These are phyloP conservation scores for Lactarius pseudohatsudake DNA, from an alignment of 768 basidiomycete genomes.

Conservation along the genomic window DNA sequence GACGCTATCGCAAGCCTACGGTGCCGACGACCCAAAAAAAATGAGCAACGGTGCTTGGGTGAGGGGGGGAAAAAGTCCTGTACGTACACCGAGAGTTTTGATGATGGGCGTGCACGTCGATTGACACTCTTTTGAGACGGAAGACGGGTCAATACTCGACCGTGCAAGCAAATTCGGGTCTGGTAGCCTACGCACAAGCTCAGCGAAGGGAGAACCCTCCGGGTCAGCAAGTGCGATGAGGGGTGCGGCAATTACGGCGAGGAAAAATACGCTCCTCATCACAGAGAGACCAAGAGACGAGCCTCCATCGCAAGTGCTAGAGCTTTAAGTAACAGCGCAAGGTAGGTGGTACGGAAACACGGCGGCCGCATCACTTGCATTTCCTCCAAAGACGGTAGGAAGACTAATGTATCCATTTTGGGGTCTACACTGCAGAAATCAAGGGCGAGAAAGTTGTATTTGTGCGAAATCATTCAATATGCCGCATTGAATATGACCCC, in stretches of 20 bases:
- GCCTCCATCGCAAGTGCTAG: not conserved
- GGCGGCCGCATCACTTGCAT: not conserved
- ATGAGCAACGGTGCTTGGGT: not conserved
- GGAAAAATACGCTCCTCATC: slow-evolving; percentile 3
- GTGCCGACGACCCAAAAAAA: not conserved
- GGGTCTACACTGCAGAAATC: not conserved
- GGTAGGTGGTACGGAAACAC: not conserved
- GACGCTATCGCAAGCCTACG: not conserved
- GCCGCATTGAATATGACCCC: not conserved
- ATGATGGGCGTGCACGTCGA: slow-evolving; percentile 8
- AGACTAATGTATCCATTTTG: not conserved
- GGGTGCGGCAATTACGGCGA: not conserved
- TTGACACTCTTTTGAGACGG: slow-evolving; percentile 7
- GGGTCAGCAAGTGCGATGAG: slow-evolving; percentile 3
- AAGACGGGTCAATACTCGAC: not conserved
- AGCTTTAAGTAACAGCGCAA: not conserved
- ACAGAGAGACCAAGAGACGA: not conserved
- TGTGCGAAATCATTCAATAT: not conserved
- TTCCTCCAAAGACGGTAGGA: not conserved
- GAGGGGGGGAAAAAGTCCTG: not conserved
- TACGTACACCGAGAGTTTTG: slow-evolving; percentile 6
- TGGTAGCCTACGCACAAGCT: not conserved
- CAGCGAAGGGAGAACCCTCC: not conserved
- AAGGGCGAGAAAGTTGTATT: not conserved
- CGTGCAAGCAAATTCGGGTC: not conserved